Percentiles rank a stretch among this genome's conserved stretches.
Evolutionary conservation across 345 rosid species (phyloP).

Genomic region (Linum tenue): DNA sequence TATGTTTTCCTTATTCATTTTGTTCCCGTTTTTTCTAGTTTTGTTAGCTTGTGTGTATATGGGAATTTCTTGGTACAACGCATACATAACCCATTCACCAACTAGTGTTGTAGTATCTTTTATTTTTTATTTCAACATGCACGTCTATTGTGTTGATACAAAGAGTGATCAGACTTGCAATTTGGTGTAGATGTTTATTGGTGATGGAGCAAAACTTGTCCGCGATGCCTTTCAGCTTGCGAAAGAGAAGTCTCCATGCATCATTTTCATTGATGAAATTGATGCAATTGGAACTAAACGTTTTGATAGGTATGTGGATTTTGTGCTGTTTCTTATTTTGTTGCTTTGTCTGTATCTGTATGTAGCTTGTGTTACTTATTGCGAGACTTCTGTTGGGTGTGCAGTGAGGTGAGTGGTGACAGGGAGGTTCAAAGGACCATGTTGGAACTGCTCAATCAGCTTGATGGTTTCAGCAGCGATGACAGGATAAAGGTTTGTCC

Average conservation of each 20-base stretch:
- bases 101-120: too few species aligned
- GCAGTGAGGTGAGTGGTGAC: slow-evolving; percentile 99
- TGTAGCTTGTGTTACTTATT: not conserved
- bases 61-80: not conserved
- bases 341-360: not conserved
- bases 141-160: too few species aligned
- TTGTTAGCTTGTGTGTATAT: not conserved
- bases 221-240: slow-evolving; percentile 99
- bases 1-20: slow-evolving; percentile 12
- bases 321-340: not conserved
- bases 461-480: slow-evolving; percentile 97
- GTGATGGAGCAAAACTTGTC: slow-evolving; percentile 35
- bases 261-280: slow-evolving; percentile 85
- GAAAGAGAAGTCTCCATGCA: slow-evolving; percentile 98
- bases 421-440: slow-evolving; percentile 93
- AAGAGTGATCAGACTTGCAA: not conserved
- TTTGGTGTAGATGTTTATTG: slow-evolving; percentile 66
- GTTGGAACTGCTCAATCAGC: slow-evolving; percentile 40
- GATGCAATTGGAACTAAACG: slow-evolving; percentile 41
- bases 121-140: too few species aligned
- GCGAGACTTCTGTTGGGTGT: slow-evolving; percentile 10
- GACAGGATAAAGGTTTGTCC: slow-evolving; percentile 75
- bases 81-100: too few species aligned
- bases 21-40: not conserved
- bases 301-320: slow-evolving; percentile 64